Percentiles rank a stretch among this genome's conserved stretches.
Evolutionary conservation across 2,329 filamentous ascomycete species (phyloP).

Genomic region (Penicillium oxalicum): DNA sequence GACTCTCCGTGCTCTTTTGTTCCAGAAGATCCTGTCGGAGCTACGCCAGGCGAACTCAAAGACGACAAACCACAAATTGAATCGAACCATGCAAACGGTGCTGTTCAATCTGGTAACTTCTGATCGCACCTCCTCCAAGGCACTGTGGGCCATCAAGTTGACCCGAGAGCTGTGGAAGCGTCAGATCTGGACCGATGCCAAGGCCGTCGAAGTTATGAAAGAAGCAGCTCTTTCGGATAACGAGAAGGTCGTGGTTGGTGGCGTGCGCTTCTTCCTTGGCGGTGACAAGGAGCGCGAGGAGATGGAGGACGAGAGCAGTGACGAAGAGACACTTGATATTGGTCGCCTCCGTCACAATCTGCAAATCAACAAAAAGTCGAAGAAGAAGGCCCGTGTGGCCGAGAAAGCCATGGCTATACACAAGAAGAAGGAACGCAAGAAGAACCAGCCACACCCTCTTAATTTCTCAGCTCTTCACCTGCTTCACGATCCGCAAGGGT

Average conservation of each 20-base stretch:
- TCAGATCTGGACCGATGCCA: constrained; percentile 91
- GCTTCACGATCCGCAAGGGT: constrained; percentile 88
- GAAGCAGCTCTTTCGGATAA: constrained; percentile 83
- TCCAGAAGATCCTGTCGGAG: constrained; percentile 87
- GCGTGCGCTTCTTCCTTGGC: constrained; percentile 89
- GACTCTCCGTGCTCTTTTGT: constrained; percentile 72
- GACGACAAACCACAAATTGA: constrained; percentile 82
- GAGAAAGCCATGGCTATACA: constrained; percentile 77
- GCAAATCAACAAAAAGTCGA: constrained; percentile 93
- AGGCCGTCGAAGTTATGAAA: constrained; percentile 97
- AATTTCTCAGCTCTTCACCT: constrained; percentile 97
- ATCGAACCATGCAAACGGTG: constrained; percentile 86
- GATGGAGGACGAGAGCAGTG: constrained; percentile 79
- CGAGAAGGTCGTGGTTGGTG: constrained; percentile 83
- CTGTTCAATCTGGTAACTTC: constrained; percentile 86
- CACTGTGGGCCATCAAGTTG: constrained; percentile 92
- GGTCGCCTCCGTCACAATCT: constrained; percentile 75
- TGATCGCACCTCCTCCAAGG: constrained; percentile 77
- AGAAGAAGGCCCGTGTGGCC: constrained; percentile 73
- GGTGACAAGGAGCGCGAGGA: constrained; percentile 95
- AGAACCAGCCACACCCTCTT: constrained; percentile 75
- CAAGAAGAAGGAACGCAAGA: constrained; percentile 79
- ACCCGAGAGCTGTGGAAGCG: constrained; percentile 94
- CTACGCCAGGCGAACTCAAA: constrained; percentile 82
- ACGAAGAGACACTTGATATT: constrained; percentile 69